Evolutionary conservation across 176 grass and related monocot species (phyloP).

Genomic region (Oryza rufipogon): DNA sequence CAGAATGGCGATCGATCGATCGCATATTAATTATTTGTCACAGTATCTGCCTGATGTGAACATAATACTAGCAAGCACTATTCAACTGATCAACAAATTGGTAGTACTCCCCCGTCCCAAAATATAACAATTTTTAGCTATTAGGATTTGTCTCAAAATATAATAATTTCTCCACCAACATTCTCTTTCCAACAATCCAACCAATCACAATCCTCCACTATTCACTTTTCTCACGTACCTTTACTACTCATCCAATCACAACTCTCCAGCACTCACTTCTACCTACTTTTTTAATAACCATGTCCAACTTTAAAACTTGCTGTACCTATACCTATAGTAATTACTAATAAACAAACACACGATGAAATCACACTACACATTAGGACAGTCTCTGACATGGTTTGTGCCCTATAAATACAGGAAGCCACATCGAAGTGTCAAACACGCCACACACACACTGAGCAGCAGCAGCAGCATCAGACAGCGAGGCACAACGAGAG

Average conservation of each 20-base stretch:
- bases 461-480: not conserved
- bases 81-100: constrained; percentile 31
- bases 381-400: constrained; percentile 7
- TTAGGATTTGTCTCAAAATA: too few species aligned
- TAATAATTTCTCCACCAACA: too few species aligned
- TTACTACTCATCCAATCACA: too few species aligned
- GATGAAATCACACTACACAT: not conserved
- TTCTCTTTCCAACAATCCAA: too few species aligned
- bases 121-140: too few species aligned
- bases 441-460: constrained; percentile 25
- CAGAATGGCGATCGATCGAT: not conserved
- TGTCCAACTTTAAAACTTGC: too few species aligned
- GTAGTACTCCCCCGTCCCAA: too few species aligned
- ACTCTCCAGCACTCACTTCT: too few species aligned
- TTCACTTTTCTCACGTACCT: too few species aligned
- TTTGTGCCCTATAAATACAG: constrained; percentile 57
- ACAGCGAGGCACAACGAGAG: not conserved
- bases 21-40: not conserved
- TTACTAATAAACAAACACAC: constrained; percentile 10
- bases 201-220: too few species aligned
- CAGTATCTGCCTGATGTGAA: constrained; percentile 54
- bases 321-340: too few species aligned
- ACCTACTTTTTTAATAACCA: too few species aligned
- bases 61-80: not conserved
- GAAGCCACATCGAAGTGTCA: constrained; percentile 12